These are phyloP conservation scores for Taxillus chinensis DNA, from an alignment of 164 flowering plant genomes.

Conservation along the genomic window DNA sequence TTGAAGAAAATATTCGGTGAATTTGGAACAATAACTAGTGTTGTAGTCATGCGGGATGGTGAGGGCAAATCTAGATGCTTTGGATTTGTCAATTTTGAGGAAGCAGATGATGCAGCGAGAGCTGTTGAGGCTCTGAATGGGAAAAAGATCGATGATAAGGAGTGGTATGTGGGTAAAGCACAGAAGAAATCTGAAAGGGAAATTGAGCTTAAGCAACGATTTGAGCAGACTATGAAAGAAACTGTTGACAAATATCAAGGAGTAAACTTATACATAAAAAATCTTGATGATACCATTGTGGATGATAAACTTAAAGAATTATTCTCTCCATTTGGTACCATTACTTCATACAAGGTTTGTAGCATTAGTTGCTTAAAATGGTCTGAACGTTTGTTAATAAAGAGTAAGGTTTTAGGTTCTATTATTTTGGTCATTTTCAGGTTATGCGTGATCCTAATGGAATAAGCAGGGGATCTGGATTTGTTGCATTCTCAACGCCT, in stretches of 20 bases:
- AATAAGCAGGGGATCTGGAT: constrained; percentile 33
- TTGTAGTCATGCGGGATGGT: constrained; percentile 31
- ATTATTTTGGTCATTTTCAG: no score
- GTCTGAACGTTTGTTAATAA: background rate
- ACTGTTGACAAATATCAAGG: constrained; percentile 32
- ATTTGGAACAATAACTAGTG: constrained; percentile 31
- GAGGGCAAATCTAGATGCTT: constrained; percentile 37
- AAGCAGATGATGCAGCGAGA: constrained; percentile 33
- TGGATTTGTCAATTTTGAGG: constrained; percentile 39
- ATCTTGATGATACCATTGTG: constrained; percentile 33
- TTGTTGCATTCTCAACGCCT: constrained; percentile 37
- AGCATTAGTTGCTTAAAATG: background rate
- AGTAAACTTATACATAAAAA: constrained; percentile 31
- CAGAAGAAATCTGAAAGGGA: constrained; percentile 37
- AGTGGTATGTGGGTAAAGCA: constrained; percentile 41
- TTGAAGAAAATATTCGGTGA: constrained; percentile 31
- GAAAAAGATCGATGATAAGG: constrained; percentile 37
- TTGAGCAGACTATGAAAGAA: constrained; percentile 31
- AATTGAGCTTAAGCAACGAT: constrained; percentile 22
- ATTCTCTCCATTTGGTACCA: constrained; percentile 32
- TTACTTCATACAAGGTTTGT: constrained; percentile 48
- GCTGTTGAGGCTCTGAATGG: constrained; percentile 43
- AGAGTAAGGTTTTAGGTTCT: no score
- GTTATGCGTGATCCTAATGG: constrained; percentile 38
- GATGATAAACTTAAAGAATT: constrained; percentile 36